These are phyloP conservation scores for Ascochyta pisi DNA, from an alignment of 2,329 filamentous ascomycete species.

Conservation along the genomic window DNA sequence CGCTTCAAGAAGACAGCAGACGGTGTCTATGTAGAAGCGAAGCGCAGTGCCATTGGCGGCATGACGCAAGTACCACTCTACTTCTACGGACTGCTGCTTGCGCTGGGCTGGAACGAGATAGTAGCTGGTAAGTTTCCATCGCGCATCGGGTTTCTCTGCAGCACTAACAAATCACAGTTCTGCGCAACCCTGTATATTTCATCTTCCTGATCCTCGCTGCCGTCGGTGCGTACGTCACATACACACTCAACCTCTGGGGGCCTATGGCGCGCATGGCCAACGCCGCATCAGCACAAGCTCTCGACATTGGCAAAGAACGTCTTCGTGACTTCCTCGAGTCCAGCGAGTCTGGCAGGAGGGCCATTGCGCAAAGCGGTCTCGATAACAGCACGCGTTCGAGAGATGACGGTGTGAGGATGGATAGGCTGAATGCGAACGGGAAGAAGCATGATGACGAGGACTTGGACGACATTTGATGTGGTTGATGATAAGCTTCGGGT, in stretches of 20 bases:
- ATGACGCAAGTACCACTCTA: constrained; percentile 93
- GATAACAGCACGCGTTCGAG: constrained; percentile 20
- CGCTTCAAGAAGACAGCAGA: constrained; percentile 99
- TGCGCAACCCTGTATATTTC: constrained; percentile 93
- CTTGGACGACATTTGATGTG: constrained; percentile 45
- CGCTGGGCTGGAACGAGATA: constrained; percentile 98
- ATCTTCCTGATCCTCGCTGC: constrained; percentile 80
- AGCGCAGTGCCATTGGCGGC: constrained; percentile 93
- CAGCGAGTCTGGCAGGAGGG: constrained; percentile 83
- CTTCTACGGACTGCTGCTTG: constrained; percentile 88
- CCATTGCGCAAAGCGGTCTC: constrained; percentile 70
- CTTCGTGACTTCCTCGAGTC: constrained; percentile 88
- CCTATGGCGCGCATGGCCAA: constrained; percentile 96
- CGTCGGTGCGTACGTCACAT: constrained; percentile 84
- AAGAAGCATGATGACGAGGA: constrained; percentile 49
- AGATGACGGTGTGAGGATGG: constrained; percentile 43
- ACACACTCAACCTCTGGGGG: constrained; percentile 92
- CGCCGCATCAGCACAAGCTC: constrained; percentile 82
- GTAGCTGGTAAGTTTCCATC: constrained; percentile 73
- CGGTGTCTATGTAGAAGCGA: constrained; percentile 96
- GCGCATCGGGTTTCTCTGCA: neutral
- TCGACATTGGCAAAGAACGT: constrained; percentile 91
- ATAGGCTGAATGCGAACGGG: constrained; percentile 51
- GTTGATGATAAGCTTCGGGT: neutral
- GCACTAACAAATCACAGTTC: constrained; percentile 63